A percentile compares a stretch with the other conserved stretches of the same genome.
These are phyloP conservation scores for Dictyostelium intermedium DNA, from an alignment of 78 protist species.

Conservation along the genomic window DNA sequence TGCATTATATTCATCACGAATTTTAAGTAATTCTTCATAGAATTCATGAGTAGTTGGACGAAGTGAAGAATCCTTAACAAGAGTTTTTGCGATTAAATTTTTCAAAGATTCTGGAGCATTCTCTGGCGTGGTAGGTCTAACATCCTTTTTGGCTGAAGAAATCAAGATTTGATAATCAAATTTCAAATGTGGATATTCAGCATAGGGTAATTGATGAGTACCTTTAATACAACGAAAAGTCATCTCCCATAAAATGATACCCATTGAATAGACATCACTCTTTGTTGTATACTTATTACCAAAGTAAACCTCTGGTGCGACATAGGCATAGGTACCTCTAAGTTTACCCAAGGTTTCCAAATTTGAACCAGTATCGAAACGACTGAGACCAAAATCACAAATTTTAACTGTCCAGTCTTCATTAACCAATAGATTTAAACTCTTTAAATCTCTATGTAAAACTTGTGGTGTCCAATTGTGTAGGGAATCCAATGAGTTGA, in stretches of 20 bases:
- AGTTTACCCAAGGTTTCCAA: conserved; percentile 73
- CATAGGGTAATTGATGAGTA: conserved; percentile 63
- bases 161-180: conserved; percentile 81
- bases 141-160: conserved; percentile 66
- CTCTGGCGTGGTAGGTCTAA: conserved; percentile 66
- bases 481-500: conserved; percentile 46
- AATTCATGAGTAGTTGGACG: conserved; percentile 52
- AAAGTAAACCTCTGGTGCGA: conserved; percentile 79
- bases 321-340: conserved; percentile 80
- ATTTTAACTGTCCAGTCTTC: conserved; percentile 78
- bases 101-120: conserved; percentile 34
- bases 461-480: conserved; percentile 76
- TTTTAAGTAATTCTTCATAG: not conserved
- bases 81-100: conserved; percentile 25
- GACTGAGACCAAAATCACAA: conserved; percentile 79
- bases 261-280: conserved; percentile 81
- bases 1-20: conserved; percentile 4
- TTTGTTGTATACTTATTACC: conserved; percentile 77
- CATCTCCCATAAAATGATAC: conserved; percentile 84
- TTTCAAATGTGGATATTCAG: conserved; percentile 74
- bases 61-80: conserved; percentile 25
- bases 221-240: conserved; percentile 61
- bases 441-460: conserved; percentile 78
- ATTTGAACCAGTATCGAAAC: conserved; percentile 73
- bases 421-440: conserved; percentile 63